Base-by-base conservation (phyloP, 306 rosid genomes). In the Coriaria nepalensis region DNA sequence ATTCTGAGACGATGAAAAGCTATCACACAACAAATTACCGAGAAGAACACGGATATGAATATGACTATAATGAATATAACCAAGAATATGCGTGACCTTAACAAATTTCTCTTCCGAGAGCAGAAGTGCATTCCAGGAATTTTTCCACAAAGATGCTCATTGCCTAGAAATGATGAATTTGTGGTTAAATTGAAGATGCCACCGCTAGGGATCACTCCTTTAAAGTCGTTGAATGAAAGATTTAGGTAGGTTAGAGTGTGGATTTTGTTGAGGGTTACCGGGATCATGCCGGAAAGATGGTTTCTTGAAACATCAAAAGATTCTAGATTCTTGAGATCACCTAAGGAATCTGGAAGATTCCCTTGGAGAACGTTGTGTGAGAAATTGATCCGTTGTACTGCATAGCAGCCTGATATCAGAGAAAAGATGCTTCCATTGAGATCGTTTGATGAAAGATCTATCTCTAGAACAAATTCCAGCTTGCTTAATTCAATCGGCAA, bases 401-500 rank as follows among this genome's bases (percentile, higher is more conserved):
- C 87, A 69, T 76, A 68, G 63, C 87, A 82, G 70, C 72, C 72
- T 44, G 84, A 65, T 57, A 82, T 78, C 68, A 60, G 81, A 11
- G 84, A 75, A 53, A 71, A 73, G 65, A 78, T 66, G 34, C 7
- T 63, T 40, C 87, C 84, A 35, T 45, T 68, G 29, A 82, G 71
- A 52, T 66, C 37, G 47, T 82, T 82, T 10, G 87, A 78, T 32
- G 84, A 82, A 29, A 76, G 61, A 52, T 82, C 87, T 9, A 82
- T 75, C 69, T 76, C 93, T 53, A 56, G 83, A 67, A 78, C 87
- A 53, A 73, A 73, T 33, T 55, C 61, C 35, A 76, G 63, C 57
- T 82, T 82, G 73, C 84, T 78, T 51, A 82, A 68, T 68, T 76
- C 87, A 49, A 70, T 51, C 6, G 93, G 87, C 52, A 82, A 35